These are phyloP conservation scores for Aspergillus bombycis DNA, from an alignment of 2,329 filamentous ascomycete species.

Conservation along the genomic window DNA sequence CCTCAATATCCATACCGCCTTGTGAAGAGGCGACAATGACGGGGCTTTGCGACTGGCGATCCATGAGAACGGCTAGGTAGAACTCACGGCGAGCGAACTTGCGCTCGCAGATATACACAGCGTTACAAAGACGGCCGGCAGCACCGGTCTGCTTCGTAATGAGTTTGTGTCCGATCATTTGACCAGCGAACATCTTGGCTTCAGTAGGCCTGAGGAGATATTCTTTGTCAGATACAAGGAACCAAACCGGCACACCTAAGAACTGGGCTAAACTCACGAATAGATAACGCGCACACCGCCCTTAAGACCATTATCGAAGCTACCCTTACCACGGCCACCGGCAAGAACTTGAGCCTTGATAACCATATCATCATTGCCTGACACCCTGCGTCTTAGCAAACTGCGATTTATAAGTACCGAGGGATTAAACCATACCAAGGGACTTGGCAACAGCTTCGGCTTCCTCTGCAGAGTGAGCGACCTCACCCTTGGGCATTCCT, in stretches of 20 bases:
- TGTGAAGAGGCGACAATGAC: slow-evolving; percentile 98
- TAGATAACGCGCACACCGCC: slow-evolving; percentile 98
- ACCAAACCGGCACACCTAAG: background rate
- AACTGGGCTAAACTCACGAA: slow-evolving; percentile 61
- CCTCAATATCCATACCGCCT: slow-evolving; percentile 99
- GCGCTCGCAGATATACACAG: slow-evolving; percentile 99
- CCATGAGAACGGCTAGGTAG: slow-evolving; percentile 98
- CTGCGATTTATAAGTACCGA: slow-evolving; percentile 11
- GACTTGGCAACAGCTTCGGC: slow-evolving; percentile 88
- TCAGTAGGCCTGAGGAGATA: slow-evolving; percentile 66
- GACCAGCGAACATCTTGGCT: slow-evolving; percentile 95
- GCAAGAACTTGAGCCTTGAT: slow-evolving; percentile 99
- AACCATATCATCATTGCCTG: slow-evolving; percentile 87
- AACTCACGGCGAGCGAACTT: slow-evolving; percentile 99
- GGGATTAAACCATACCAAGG: slow-evolving; percentile 64
- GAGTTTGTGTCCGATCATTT: slow-evolving; percentile 99
- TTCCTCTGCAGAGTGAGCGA: slow-evolving; percentile 81
- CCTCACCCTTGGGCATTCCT: slow-evolving; percentile 85
- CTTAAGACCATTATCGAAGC: slow-evolving; percentile 98
- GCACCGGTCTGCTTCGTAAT: slow-evolving; percentile 99
- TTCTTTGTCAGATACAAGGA: slow-evolving; percentile 17
- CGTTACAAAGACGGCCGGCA: slow-evolving; percentile 88
- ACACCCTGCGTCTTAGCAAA: slow-evolving; percentile 23
- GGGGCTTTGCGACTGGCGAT: slow-evolving; percentile 84
- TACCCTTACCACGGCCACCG: slow-evolving; percentile 95